These are phyloP conservation scores for Geotrichum candidum DNA, from an alignment of 1,139 yeast species.

Conservation along the genomic window DNA sequence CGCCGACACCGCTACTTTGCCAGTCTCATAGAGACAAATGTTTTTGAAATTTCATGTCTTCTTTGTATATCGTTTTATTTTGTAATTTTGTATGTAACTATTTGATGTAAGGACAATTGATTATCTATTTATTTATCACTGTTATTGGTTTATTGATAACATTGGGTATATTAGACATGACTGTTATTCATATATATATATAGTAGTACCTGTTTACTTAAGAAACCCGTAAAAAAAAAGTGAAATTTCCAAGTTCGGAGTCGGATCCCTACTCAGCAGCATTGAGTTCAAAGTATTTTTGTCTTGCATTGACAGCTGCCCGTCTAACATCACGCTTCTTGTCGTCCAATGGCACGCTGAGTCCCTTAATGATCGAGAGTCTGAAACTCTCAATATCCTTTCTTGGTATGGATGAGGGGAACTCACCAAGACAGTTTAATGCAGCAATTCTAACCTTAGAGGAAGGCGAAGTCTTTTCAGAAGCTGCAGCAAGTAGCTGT, in stretches of 20 bases:
- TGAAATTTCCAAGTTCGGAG: background rate
- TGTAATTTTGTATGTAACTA: too few species aligned
- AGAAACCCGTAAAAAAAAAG: background rate
- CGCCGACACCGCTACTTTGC: too few species aligned
- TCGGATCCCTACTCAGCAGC: constrained; percentile 1
- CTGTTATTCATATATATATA: too few species aligned
- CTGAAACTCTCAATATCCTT: constrained; percentile 49
- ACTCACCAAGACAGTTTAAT: constrained; percentile 48
- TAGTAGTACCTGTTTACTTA: background rate
- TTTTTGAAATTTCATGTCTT: too few species aligned
- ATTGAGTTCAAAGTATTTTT: constrained; percentile 55
- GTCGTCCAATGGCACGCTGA: constrained; percentile 62
- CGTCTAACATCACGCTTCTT: constrained; percentile 67
- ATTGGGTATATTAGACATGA: too few species aligned
- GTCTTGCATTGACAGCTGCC: constrained; percentile 73
- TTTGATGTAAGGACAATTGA: too few species aligned
- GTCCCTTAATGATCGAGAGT: constrained; percentile 43
- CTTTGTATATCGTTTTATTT: too few species aligned
- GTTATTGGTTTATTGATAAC: too few species aligned
- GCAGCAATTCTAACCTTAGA: constrained; percentile 51
- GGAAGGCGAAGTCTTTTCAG: constrained; percentile 19
- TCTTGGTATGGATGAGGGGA: constrained; percentile 41
- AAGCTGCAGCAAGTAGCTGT: constrained; percentile 38
- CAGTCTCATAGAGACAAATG: too few species aligned
- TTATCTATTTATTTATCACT: too few species aligned